A percentile compares a stretch with the other conserved stretches of the same genome.
Evolutionary conservation across 331 rosid genomes (phyloP).

Genomic region (Rhamnella rubrinervis): DNA sequence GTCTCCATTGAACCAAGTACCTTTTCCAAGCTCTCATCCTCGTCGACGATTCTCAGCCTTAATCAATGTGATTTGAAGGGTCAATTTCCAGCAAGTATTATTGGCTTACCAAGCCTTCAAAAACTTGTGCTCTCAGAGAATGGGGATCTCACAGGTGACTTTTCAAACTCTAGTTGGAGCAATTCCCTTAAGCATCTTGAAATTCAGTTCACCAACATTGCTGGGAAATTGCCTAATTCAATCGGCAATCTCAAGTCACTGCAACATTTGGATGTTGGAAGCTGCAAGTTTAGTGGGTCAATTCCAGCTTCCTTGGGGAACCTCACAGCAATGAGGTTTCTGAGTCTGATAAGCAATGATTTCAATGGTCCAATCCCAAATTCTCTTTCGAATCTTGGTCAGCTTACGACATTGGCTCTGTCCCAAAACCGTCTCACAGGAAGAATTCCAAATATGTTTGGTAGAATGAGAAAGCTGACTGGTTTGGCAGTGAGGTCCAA

Average conservation of each 20-base stretch:
- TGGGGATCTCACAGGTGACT: neutral
- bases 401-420: neutral
- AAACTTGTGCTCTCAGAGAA: neutral
- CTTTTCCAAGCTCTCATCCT: neutral
- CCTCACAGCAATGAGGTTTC: neutral
- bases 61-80: neutral
- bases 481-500: neutral
- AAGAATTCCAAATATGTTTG: neutral
- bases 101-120: neutral
- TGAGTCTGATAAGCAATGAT: neutral
- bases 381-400: neutral
- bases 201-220: neutral
- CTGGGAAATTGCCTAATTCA: neutral
- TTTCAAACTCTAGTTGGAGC: neutral
- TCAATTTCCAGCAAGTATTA: neutral
- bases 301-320: slow-evolving; percentile 1
- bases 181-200: neutral
- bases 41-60: neutral
- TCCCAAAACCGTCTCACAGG: neutral
- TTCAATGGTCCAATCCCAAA: neutral
- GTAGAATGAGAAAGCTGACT: neutral
- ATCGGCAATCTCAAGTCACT: neutral
- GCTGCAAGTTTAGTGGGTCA: neutral
- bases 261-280: neutral
- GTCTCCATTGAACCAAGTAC: neutral